These are phyloP conservation scores for Yamadazyma nakazawae DNA, from an alignment of 805 yeast genomes.

Conservation along the genomic window DNA sequence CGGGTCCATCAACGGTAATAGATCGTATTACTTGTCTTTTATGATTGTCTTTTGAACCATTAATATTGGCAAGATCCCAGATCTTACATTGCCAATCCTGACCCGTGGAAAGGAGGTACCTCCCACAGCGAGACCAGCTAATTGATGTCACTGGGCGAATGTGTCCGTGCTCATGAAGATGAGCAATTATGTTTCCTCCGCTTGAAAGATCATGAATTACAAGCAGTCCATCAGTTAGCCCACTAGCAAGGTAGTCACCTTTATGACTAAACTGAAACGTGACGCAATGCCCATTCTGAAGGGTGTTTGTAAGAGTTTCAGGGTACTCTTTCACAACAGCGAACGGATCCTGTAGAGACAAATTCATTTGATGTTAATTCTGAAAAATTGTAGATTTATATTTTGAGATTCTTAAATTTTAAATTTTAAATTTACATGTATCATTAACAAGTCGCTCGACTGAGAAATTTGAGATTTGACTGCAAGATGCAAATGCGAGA, in stretches of 20 bases:
- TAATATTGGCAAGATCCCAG: conserved; percentile 63
- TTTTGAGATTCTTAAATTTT: neutral
- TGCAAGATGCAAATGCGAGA: conserved; percentile 1
- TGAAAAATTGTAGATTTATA: neutral
- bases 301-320: conserved; percentile 69
- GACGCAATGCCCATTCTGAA: conserved; percentile 64
- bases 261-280: conserved; percentile 63
- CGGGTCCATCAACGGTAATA: conserved; percentile 61
- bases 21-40: conserved; percentile 38
- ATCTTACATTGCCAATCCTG: conserved; percentile 79
- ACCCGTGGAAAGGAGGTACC: conserved; percentile 64
- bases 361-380: conserved; percentile 51
- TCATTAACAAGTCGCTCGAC: no score
- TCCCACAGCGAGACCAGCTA: conserved; percentile 72
- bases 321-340: conserved; percentile 91
- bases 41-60: conserved; percentile 7
- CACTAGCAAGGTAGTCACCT: conserved; percentile 87
- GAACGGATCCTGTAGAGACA: conserved; percentile 84
- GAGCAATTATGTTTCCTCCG: conserved; percentile 49
- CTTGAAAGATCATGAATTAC: conserved; percentile 75
- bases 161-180: conserved; percentile 55
- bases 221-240: conserved; percentile 69
- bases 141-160: conserved; percentile 68
- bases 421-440: no score
- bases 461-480: neutral